These are phyloP conservation scores for Stachybotrys chartarum DNA, from an alignment of 2,329 filamentous ascomycete genomes.

Conservation along the genomic window DNA sequence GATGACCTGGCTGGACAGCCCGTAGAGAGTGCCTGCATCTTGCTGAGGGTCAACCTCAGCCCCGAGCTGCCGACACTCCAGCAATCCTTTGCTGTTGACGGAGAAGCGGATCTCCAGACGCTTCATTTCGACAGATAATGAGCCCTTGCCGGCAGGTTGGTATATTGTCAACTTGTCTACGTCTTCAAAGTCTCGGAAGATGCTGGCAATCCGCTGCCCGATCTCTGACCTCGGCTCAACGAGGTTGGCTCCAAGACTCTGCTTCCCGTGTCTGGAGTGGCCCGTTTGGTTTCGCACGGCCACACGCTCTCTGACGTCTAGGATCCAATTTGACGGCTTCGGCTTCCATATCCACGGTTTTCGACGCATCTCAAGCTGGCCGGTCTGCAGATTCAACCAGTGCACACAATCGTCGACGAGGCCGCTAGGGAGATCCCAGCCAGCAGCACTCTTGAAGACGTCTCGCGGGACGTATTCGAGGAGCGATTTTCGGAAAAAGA, in stretches of 20 bases:
- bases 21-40: constrained; percentile 39
- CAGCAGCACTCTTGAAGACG: constrained; percentile 14
- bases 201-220: constrained; percentile 27
- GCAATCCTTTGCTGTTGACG: constrained; percentile 33
- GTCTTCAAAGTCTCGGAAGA: constrained; percentile 37
- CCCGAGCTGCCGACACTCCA: constrained; percentile 41
- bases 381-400: constrained; percentile 44
- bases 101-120: constrained; percentile 46
- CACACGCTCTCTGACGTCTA: constrained; percentile 17
- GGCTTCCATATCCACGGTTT: constrained; percentile 23
- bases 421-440: constrained; percentile 41
- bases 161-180: constrained; percentile 11
- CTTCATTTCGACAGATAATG: constrained; percentile 40
- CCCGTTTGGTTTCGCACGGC: constrained; percentile 8
- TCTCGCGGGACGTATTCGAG: constrained; percentile 26
- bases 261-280: not conserved
- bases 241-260: constrained; percentile 15
- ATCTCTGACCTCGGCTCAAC: constrained; percentile 41
- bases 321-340: constrained; percentile 20
- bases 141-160: constrained; percentile 24
- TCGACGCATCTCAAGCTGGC: constrained; percentile 43
- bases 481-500: constrained; percentile 11
- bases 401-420: constrained; percentile 49
- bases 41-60: constrained; percentile 50
- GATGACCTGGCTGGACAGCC: constrained; percentile 5